Percentiles rank a stretch among this genome's conserved stretches.
These are phyloP conservation scores for Arachnomyces sp. DNA, from an alignment of 2,329 filamentous ascomycete genomes.

Conservation along the genomic window DNA sequence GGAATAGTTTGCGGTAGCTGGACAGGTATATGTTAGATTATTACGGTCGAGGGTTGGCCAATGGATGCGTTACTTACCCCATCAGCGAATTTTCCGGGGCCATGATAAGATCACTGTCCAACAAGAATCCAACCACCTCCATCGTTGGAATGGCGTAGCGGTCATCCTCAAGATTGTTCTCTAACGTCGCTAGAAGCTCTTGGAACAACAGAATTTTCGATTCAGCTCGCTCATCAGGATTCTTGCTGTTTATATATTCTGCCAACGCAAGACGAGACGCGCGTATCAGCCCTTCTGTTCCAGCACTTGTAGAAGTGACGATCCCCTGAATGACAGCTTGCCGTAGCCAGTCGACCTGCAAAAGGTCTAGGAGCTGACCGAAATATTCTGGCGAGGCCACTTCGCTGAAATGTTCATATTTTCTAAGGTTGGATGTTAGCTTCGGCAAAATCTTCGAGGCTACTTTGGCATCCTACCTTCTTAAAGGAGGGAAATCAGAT, in stretches of 20 bases:
- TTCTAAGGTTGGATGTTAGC: conserved; percentile 16
- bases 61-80: conserved; percentile 18
- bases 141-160: conserved; percentile 66
- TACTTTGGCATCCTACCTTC: conserved; percentile 32
- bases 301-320: conserved; percentile 36
- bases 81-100: conserved; percentile 39
- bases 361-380: conserved; percentile 30
- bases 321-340: conserved; percentile 34
- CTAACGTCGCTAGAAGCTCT: conserved; percentile 49
- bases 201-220: conserved; percentile 41
- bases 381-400: conserved; percentile 39
- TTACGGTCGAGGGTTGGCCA: no score
- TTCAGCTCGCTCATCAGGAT: conserved; percentile 21
- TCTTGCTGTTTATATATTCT: conserved; percentile 23
- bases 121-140: conserved; percentile 67
- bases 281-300: conserved; percentile 37
- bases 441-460: not conserved
- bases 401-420: conserved; percentile 37
- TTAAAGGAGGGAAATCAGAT: conserved; percentile 25
- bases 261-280: conserved; percentile 35
- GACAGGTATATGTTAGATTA: not conserved
- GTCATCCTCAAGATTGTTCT: conserved; percentile 50
- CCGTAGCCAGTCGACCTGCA: conserved; percentile 29
- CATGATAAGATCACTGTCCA: conserved; percentile 48
- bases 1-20: conserved; percentile 55